A percentile compares a stretch with the other conserved stretches of the same genome.
phyloP scores from a whole-genome alignment of 164 flowering plant species.

The Amborella trichopoda region DNA sequence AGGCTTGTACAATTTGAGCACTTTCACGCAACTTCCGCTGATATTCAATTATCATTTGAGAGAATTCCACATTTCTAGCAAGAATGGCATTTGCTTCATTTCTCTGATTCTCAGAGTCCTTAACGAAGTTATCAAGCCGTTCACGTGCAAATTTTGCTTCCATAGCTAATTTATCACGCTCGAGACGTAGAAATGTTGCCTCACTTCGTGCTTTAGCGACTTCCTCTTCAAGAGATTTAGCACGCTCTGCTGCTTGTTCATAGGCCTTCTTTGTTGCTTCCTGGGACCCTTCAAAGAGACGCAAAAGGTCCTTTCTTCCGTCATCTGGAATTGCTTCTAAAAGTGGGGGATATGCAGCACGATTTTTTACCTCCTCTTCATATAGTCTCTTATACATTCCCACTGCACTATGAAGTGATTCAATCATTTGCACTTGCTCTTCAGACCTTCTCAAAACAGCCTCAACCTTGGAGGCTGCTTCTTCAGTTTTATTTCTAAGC shows the following conservation, averaged over 20 bases:
- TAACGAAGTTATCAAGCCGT: slow-evolving; percentile 43
- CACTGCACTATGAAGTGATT: slow-evolving; percentile 84
- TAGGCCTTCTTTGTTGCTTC: slow-evolving; percentile 44
- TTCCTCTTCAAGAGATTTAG: slow-evolving; percentile 62
- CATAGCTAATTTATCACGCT: slow-evolving; percentile 53
- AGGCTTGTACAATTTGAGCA: slow-evolving; percentile 43
- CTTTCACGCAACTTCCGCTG: slow-evolving; percentile 68
- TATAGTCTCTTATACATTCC: slow-evolving; percentile 87
- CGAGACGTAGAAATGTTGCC: slow-evolving; percentile 29
- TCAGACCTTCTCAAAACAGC: slow-evolving; percentile 67
- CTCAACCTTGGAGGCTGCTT: slow-evolving; percentile 66
- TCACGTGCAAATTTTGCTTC: slow-evolving; percentile 57
- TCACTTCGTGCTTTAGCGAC: slow-evolving; percentile 44
- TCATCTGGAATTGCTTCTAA: slow-evolving; percentile 14
- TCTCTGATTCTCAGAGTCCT: slow-evolving; percentile 62
- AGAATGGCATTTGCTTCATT: slow-evolving; percentile 44
- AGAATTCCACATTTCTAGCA: slow-evolving; percentile 78
- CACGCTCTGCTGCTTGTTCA: slow-evolving; percentile 40
- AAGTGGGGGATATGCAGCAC: neutral
- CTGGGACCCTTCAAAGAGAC: slow-evolving; percentile 52
- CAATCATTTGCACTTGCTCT: slow-evolving; percentile 85
- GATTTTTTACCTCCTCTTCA: slow-evolving; percentile 76
- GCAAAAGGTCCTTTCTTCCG: slow-evolving; percentile 38
- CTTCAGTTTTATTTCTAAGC: slow-evolving; percentile 49
- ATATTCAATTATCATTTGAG: slow-evolving; percentile 68